Base-by-base conservation (phyloP, 2,329 filamentous ascomycete genomes). In the Scortechinia acanthostroma region DNA sequence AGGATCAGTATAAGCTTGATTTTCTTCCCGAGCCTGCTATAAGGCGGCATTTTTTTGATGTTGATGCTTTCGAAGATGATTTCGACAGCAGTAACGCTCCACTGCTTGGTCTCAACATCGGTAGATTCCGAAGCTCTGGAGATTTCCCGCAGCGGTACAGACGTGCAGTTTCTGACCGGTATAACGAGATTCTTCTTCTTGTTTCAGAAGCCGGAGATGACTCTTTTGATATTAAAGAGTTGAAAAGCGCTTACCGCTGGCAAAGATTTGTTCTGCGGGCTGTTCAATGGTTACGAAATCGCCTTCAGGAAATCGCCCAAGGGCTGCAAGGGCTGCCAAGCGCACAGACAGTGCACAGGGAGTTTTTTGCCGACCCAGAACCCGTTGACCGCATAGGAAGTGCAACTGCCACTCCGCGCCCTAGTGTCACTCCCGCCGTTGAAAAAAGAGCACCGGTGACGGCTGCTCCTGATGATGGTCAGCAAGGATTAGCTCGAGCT, bases 21-120 rank as follows among this genome's bases (percentile, higher is more conserved):
- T 70, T 65, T 42, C 53, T 69, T 48, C 65, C 70, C 3, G 54
- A 66, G 13, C 52, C 55, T 6, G 52, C 65, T 13, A 47, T 77
- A 3, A 49, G 53, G 2, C 53, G 59, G 0, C 52, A 68, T 0
- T 78, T 79, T 44, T 65, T 61, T 42, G 56, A 48, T 48, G 55
- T 30, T 10, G n/a, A 10, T 10, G 25, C 10, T 10, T 10, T 10
- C n/a, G 25, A 30, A 30, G 25, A 30, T n/a, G 25, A 30, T 10
- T 30, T 10, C n/a, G 10, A 30, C 10, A n/a, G n/a, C n/a, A n/a
- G 25, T n/a, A 10, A 30, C 10, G 25, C 25, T 10, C 25, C 25
- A 10, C 25, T 30, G 10, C 25, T 10, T n/a, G 25, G 25, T 10
- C n/a, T 30, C n/a, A 30, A 30, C n/a, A 30, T 30, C 25, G n/a